Evolutionary conservation across 1,139 yeast genomes (phyloP).

Genomic region (Pichia cactophila): DNA sequence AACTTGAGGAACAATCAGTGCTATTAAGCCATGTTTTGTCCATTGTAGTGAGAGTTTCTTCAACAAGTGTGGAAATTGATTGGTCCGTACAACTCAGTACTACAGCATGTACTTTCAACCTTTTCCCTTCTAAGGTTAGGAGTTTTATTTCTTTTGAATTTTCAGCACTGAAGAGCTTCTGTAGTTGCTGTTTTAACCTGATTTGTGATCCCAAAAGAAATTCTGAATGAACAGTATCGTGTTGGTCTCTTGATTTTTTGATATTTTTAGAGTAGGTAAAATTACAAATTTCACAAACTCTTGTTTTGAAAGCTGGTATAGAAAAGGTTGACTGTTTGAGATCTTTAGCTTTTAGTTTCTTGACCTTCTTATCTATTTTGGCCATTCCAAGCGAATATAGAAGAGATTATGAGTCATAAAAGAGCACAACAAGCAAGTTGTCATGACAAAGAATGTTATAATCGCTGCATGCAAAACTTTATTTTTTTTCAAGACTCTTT

Average conservation of each 20-base stretch:
- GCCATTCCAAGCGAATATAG: neutral
- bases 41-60: slow-evolving; percentile 1
- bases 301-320: neutral
- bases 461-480: neutral
- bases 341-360: neutral
- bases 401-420: too few relatives aligned
- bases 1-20: neutral
- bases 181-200: neutral
- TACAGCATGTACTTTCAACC: slow-evolving; percentile 17
- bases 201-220: slow-evolving; percentile 38
- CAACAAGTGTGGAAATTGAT: neutral
- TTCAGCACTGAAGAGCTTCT: slow-evolving; percentile 25
- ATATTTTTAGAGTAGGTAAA: neutral
- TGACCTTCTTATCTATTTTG: neutral
- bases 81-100: slow-evolving; percentile 22
- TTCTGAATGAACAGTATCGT: slow-evolving; percentile 40
- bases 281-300: slow-evolving; percentile 3
- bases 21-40: slow-evolving; percentile 9
- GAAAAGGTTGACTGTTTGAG: slow-evolving; percentile 3
- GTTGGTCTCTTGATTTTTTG: slow-evolving; percentile 30
- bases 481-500: neutral
- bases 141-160: neutral
- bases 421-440: neutral
- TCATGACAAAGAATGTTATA: neutral
- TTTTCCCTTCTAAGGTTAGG: neutral